A percentile compares a stretch with the other conserved stretches of the same genome.
Conservation (phyloP, 164 flowering plant species). For the Berberis thunbergii region DNA sequence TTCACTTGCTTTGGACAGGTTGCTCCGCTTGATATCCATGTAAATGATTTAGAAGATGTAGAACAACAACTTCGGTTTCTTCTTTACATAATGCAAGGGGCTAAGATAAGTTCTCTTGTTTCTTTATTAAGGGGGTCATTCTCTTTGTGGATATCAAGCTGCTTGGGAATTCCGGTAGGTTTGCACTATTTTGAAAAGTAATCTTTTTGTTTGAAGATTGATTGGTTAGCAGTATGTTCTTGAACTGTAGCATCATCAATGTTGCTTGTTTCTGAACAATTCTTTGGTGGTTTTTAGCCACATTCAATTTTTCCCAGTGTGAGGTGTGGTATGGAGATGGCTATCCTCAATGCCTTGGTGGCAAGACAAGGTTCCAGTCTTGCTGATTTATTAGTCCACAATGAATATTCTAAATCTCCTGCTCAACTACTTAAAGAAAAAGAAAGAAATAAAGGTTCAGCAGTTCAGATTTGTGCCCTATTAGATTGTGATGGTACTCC, state of each 20-base stretch:
- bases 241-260: background rate
- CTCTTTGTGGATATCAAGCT: conserved; percentile 73
- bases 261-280: background rate
- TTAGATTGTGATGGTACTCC: conserved; percentile 71
- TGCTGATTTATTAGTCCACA: conserved; percentile 32
- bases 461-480: conserved; percentile 74
- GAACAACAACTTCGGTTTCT: conserved; percentile 81
- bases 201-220: background rate
- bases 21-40: conserved; percentile 72
- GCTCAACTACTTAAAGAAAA: conserved; percentile 18
- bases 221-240: background rate
- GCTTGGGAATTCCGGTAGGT: conserved; percentile 62
- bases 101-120: conserved; percentile 30
- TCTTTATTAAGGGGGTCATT: conserved; percentile 62
- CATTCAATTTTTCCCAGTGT: conserved; percentile 81
- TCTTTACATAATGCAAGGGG: conserved; percentile 52
- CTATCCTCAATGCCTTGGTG: conserved; percentile 77
- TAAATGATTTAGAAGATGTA: conserved; percentile 57
- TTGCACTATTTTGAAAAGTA: background rate
- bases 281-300: conserved; percentile 36
- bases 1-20: conserved; percentile 37
- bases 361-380: conserved; percentile 45
- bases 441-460: conserved; percentile 11
- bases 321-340: conserved; percentile 93
- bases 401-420: conserved; percentile 5